Conservation (phyloP, 345 rosid species). For the Pugionium cornutum region DNA sequence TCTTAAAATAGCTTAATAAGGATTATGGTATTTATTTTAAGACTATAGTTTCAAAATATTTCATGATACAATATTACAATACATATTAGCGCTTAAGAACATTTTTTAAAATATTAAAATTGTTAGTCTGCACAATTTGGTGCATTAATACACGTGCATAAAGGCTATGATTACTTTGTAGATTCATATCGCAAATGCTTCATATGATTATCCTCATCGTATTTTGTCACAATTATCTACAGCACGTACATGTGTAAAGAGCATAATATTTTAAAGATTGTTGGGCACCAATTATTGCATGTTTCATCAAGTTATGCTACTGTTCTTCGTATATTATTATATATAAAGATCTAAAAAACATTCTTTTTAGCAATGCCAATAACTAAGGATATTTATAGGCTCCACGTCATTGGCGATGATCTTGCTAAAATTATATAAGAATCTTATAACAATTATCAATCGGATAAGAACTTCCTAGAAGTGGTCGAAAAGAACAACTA, state of each 20-base stretch:
- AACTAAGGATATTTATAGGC: slow-evolving; percentile 1
- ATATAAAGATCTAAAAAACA: background rate
- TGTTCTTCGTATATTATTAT: background rate
- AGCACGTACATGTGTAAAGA: slow-evolving; percentile 14
- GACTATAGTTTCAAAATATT: too few relatives aligned
- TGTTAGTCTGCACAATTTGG: too few relatives aligned
- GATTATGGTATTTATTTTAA: too few relatives aligned
- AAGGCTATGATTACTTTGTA: background rate
- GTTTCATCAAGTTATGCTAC: slow-evolving; percentile 24
- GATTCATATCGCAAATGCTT: slow-evolving; percentile 9
- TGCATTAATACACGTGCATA: slow-evolving; percentile 21
- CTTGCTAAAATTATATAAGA: slow-evolving; percentile 10
- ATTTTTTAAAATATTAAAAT: too few relatives aligned
- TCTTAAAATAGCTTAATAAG: too few relatives aligned
- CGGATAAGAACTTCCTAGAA: slow-evolving; percentile 5
- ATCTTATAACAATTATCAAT: slow-evolving; percentile 33
- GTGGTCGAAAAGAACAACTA: background rate
- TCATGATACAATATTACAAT: too few relatives aligned
- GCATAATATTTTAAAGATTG: background rate
- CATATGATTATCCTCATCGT: slow-evolving; percentile 20
- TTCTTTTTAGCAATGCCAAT: slow-evolving; percentile 33
- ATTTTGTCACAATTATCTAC: background rate
- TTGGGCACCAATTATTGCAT: slow-evolving; percentile 27
- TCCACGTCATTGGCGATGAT: slow-evolving; percentile 8
- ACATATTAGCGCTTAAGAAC: too few relatives aligned